Evolutionary conservation across 371 early-diverging fungal genomes (phyloP).

Genomic region (Dichotomocladium elegans): DNA sequence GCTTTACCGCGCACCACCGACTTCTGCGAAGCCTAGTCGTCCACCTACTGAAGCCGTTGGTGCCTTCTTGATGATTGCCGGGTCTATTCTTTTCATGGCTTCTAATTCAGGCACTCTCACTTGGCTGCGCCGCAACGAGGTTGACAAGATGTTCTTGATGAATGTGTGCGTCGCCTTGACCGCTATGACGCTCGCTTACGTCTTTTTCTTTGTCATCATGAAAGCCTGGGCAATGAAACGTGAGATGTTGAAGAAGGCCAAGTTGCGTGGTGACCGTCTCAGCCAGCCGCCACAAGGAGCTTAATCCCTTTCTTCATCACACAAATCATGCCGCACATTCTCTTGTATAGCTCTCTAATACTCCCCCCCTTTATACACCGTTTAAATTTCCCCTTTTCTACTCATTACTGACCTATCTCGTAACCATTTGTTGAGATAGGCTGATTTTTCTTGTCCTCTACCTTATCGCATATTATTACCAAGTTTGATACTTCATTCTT

Average conservation of each 20-base stretch:
- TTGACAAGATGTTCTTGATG: conserved; percentile 49
- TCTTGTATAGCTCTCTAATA: too few species aligned
- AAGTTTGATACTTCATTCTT: too few species aligned
- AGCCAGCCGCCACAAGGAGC: too few species aligned
- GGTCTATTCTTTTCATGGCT: conserved; percentile 50
- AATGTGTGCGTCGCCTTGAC: conserved; percentile 43
- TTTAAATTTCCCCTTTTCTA: too few species aligned
- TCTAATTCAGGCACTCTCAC: conserved; percentile 44
- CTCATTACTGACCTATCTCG: too few species aligned
- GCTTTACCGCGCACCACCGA: conserved; percentile 28
- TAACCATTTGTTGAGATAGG: too few species aligned
- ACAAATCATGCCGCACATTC: too few species aligned
- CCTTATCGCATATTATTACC: too few species aligned
- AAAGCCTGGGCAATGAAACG: conserved; percentile 46
- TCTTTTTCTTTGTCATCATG: conserved; percentile 28
- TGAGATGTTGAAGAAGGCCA: conserved; percentile 26
- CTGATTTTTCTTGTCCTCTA: too few species aligned
- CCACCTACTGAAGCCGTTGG: conserved; percentile 43
- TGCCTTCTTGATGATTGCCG: conserved; percentile 40
- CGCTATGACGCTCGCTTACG: conserved; percentile 35
- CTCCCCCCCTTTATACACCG: too few species aligned
- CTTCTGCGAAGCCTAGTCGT: conserved; percentile 20
- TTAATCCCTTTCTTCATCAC: too few species aligned
- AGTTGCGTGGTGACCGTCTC: neutral
- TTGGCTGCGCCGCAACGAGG: conserved; percentile 37